Base-by-base conservation (phyloP, 2,329 filamentous ascomycete species). In the Pyricularia sp. region DNA sequence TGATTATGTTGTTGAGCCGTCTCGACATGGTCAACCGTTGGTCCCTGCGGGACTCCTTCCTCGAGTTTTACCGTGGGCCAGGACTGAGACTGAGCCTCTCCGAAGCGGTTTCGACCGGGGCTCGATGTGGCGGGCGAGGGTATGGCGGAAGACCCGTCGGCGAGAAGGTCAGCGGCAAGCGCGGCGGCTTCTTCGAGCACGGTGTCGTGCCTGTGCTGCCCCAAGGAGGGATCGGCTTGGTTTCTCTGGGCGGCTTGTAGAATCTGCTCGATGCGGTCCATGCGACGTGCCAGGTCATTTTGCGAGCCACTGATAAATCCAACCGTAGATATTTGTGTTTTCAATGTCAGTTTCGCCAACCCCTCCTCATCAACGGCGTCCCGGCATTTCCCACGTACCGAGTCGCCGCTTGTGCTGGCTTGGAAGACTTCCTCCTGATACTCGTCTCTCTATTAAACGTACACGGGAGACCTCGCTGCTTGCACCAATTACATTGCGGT, bases 401-500 rank as follows among this genome's bases (percentile, higher is more conserved):
- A n/a, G 23, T 63, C 28, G 55, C 31, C 20, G 66, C 2, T 28
- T n/a, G 26, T 17, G 26, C 36, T 14, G 66, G 63, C 55, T 65
- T 68, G n/a, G 67, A 33, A 33, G 33, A 36, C 59, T 26, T 68
- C 17, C 42, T 68, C 63, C 30, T 68, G 31, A 68, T 61, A 17
- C 67, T 58, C 10, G 50, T 50, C 14, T 64, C 67, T 25, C 67
- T 50, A n/a, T 55, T 64, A 42, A 55, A 68, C 17, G 69, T 71
- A 28, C 70, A 71, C 10, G 68, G 65, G 6, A 71, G 42, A 11
- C 66, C 66, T 50, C 70, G 70, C 30, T 70, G 68, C 30, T 70
- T 71, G 50, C 70, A 71, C 66, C 70, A 70, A 61, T 70, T 70
- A 67, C 70, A 71, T 59, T 71, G 69, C 3, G 70, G 70, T 9